A percentile compares a stretch with the other conserved stretches of the same genome.
These are phyloP conservation scores for Mycosphaerella sp. DNA, from an alignment of 2,329 filamentous ascomycete genomes.

Conservation along the genomic window DNA sequence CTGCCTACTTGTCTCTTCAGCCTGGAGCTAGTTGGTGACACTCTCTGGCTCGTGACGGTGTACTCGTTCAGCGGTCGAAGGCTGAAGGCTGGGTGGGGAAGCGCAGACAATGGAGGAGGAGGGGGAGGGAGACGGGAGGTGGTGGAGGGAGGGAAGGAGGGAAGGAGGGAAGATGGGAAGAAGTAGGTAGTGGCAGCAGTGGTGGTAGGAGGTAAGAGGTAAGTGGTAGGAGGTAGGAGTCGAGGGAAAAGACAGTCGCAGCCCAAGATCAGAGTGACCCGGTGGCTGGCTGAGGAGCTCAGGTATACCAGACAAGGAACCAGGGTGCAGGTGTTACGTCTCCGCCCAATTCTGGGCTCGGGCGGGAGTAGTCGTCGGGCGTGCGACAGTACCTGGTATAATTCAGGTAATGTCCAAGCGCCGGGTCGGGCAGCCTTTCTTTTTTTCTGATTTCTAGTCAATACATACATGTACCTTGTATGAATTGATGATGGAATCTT, in stretches of 20 bases:
- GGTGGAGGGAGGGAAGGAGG: no score
- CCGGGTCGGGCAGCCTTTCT: no score
- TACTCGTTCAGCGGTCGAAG: background rate
- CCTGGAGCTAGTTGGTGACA: background rate
- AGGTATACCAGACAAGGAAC: background rate
- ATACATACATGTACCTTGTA: no score
- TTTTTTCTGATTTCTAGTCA: no score
- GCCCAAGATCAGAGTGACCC: background rate
- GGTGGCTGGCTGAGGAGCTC: background rate
- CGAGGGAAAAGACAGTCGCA: background rate
- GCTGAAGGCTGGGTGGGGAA: background rate
- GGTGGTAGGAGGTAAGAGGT: background rate
- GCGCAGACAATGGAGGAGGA: background rate
- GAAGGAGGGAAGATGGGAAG: no score
- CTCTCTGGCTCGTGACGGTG: background rate
- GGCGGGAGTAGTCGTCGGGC: no score
- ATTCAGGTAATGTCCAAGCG: no score
- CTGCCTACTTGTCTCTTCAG: background rate
- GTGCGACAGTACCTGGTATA: no score
- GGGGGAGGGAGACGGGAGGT: no score
- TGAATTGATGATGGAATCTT: background rate
- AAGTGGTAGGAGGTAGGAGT: no score
- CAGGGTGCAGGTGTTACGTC: background rate
- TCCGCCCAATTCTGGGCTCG: background rate
- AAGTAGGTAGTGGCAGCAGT: background rate